Evolutionary conservation across 305 asterid genomes (phyloP), one percentile per base, ranked within the genome.

Genomic region (Fraxinus dipetala): DNA sequence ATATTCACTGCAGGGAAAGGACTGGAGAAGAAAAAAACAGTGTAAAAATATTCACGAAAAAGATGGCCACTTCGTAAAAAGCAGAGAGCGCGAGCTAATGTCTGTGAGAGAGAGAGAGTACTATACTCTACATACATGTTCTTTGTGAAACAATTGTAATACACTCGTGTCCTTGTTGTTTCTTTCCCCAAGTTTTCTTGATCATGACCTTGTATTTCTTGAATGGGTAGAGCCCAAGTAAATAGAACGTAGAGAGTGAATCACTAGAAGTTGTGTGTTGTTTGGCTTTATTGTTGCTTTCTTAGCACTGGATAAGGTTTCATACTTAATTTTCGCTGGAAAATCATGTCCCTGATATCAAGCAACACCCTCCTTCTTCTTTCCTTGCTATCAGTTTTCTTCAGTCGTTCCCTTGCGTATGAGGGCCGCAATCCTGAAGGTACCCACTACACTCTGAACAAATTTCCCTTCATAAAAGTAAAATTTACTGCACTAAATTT

Each of bases 371-470:
- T 80, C 74, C 2, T 85, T 4, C 32, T 63, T 74, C 82, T 92
- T 77, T 81, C 56, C n/a, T 22, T 90, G 63, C 80, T 88, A 34
- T 36, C 93, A 63, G 80, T 78, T 80, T 86, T 78, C 86, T 78
- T 89, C 79, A 32, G 80, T 65, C 72, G 72, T 35, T 82, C 86
- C 45, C 43, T 86, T 78, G 89, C 97, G 1, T 91, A 91, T 67
- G 93, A 91, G 84, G 90, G 92, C 35, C 87, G 97, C 4, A 95
- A 94, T 87, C 98, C 93, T 22, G 98, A 95, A 92, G 99, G 99
- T 92, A 87, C 72, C 30, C 14, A 11, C 26, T 72, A 8, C 7
- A 35, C 14, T 54, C 56, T 80, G 11, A 51, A 51, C 61, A 51
- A 45, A 4, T 72, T 24, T 22, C 24, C 32, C 28, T 63, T 63